Percentiles rank a stretch among this genome's conserved stretches.
Conservation (phyloP, 139 green algal species). For the Micractinium conductrix region DNA sequence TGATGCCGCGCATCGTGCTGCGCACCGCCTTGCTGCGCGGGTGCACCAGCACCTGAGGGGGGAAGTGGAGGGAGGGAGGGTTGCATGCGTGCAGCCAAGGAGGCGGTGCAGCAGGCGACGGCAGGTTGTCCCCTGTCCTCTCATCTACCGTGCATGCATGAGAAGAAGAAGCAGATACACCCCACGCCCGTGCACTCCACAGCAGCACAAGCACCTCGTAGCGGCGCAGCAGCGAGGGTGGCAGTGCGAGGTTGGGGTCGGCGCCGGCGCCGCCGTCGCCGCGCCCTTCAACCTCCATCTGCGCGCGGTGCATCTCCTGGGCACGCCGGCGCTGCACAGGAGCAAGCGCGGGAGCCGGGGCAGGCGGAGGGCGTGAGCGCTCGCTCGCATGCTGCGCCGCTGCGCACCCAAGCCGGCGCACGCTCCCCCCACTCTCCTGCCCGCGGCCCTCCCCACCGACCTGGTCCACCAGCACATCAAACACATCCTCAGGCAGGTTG, state of each 20-base stretch:
- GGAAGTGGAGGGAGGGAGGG: neutral
- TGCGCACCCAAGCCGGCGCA: neutral
- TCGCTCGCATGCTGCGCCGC: too few species aligned
- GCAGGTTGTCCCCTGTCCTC: too few species aligned
- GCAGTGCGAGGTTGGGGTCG: conserved; percentile 62
- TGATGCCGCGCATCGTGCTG: conserved; percentile 74
- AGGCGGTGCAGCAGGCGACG: too few species aligned
- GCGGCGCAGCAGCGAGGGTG: conserved; percentile 79
- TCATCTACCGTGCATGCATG: too few species aligned
- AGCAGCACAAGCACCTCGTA: conserved; percentile 55
- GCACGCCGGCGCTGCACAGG: neutral
- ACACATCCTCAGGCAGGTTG: conserved; percentile 73
- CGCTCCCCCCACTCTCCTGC: neutral
- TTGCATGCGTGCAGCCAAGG: neutral
- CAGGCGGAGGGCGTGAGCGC: too few species aligned
- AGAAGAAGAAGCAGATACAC: too few species aligned
- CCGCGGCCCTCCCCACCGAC: conserved; percentile 31
- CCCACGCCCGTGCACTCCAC: too few species aligned
- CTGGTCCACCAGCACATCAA: conserved; percentile 83
- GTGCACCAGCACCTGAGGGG: conserved; percentile 76
- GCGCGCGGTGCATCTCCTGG: conserved; percentile 29
- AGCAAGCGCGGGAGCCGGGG: neutral
- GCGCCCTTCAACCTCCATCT: conserved; percentile 41
- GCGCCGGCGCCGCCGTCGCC: neutral
- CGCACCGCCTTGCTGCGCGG: conserved; percentile 53